Conservation (phyloP, 225 moss, liverwort and hornwort species). For the Ulota crispa region DNA sequence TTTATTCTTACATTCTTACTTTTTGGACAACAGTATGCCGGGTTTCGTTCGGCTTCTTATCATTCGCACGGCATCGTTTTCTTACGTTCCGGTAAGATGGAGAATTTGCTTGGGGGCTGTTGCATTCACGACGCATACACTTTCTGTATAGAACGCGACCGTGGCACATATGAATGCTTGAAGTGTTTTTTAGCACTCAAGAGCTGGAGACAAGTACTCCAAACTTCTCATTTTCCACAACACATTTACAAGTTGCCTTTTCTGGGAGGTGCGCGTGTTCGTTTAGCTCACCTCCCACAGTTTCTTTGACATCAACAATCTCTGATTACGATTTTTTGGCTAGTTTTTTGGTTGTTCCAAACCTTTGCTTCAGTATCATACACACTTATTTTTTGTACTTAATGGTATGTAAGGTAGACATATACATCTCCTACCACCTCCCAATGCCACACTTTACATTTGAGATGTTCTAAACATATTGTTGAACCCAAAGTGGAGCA, state of each 20-base stretch:
- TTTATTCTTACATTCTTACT: neutral
- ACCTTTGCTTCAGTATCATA: neutral
- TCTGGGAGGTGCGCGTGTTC: constrained; percentile 8
- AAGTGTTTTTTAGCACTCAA: neutral
- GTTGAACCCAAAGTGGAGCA: too few relatives aligned
- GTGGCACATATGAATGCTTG: neutral
- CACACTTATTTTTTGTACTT: neutral
- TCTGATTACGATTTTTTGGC: neutral
- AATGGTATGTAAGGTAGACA: neutral
- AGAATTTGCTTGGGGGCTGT: neutral
- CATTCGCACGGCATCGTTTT: neutral
- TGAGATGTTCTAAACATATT: too few relatives aligned
- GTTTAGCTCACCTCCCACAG: constrained; percentile 6
- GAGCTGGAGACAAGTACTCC: constrained; percentile 8
- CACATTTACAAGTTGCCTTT: constrained; percentile 18
- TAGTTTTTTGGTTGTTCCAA: neutral
- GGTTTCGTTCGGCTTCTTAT: neutral
- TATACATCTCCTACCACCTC: too few relatives aligned
- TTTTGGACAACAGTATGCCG: neutral
- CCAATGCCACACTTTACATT: too few relatives aligned
- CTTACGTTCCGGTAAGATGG: neutral
- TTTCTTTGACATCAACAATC: neutral
- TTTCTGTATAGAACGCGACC: constrained; percentile 1
- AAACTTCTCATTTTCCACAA: constrained; percentile 5
- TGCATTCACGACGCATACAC: neutral